phyloP scores from a whole-genome alignment of 139 green algal genomes.

The Dunaliella sp. region DNA sequence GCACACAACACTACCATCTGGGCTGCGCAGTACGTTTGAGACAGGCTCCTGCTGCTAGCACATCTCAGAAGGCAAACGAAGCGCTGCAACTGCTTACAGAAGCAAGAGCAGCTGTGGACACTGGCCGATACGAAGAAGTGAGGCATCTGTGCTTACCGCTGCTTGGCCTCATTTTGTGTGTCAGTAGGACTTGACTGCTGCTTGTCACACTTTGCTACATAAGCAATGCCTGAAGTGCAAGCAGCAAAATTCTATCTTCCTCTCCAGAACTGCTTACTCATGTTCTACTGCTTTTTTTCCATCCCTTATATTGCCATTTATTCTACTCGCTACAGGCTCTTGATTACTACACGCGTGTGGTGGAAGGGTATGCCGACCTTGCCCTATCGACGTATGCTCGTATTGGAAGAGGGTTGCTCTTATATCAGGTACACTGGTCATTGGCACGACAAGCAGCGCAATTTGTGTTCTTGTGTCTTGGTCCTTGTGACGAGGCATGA shows the following conservation, averaged over 20 bases:
- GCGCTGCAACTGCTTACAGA: not conserved
- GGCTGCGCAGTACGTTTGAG: not conserved
- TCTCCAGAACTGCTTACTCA: not conserved
- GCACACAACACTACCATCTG: not conserved
- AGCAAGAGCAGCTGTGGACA: not conserved
- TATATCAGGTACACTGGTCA: constrained; percentile 3
- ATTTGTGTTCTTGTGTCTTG: too few relatives aligned
- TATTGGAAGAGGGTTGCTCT: not conserved
- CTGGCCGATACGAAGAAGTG: not conserved
- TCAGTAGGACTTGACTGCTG: not conserved
- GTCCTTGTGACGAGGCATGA: too few relatives aligned
- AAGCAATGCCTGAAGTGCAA: not conserved
- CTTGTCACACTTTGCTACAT: not conserved
- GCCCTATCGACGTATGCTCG: not conserved
- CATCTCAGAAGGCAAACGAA: not conserved
- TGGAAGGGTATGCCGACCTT: not conserved
- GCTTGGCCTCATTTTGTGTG: not conserved
- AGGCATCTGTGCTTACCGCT: not conserved
- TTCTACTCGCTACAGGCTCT: not conserved
- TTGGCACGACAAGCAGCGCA: too few relatives aligned
- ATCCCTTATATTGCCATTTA: not conserved
- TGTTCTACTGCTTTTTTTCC: not conserved
- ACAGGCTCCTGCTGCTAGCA: not conserved
- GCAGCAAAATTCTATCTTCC: not conserved
- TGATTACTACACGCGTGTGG: not conserved